phyloP scores from a whole-genome alignment of 441 rosid species.

The Eutrema salsugineum region DNA sequence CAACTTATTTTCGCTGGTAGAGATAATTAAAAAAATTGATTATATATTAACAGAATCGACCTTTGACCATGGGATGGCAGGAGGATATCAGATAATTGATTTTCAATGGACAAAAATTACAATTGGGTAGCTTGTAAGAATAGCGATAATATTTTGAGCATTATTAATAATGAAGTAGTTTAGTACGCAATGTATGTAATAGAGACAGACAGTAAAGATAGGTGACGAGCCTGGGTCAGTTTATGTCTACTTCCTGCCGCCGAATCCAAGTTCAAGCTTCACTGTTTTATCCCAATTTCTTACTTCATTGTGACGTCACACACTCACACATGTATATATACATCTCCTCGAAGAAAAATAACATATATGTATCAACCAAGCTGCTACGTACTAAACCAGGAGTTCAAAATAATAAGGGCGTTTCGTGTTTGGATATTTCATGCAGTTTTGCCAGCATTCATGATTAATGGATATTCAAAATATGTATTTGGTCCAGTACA shows the following conservation, averaged over 20 bases:
- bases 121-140: constrained; percentile 27
- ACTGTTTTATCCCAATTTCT: background rate
- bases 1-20: background rate
- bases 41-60: background rate
- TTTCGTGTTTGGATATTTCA: background rate
- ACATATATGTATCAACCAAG: background rate
- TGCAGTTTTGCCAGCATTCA: background rate
- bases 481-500: too few relatives aligned
- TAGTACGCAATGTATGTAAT: constrained; percentile 26
- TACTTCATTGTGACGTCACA: constrained; percentile 12
- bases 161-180: background rate
- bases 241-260: constrained; percentile 32
- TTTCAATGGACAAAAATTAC: background rate
- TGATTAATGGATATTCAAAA: too few relatives aligned
- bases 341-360: background rate
- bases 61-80: constrained; percentile 8
- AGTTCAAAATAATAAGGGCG: background rate
- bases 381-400: background rate
- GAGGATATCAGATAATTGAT: background rate
- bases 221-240: constrained; percentile 26
- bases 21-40: background rate
- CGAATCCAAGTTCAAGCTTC: constrained; percentile 22
- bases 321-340: background rate
- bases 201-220: constrained; percentile 30
- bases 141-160: background rate